A percentile compares a stretch with the other conserved stretches of the same genome.
phyloP scores from a whole-genome alignment of 1,139 yeast species.

The Yamadazyma atmosphaerica region DNA sequence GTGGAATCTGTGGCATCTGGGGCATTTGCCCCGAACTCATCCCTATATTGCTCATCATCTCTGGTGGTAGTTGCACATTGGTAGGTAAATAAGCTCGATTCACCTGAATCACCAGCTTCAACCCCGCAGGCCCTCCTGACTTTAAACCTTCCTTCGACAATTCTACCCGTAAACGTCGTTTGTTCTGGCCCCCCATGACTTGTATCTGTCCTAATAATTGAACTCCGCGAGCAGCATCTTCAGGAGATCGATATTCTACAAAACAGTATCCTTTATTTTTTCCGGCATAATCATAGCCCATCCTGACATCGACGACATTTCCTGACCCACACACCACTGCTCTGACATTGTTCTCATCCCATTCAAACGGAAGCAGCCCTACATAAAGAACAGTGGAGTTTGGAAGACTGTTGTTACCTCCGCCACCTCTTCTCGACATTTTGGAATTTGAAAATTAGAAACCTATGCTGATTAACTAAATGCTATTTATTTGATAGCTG shows the following conservation, averaged over 20 bases:
- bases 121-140: conserved; percentile 28
- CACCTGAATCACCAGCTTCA: conserved; percentile 41
- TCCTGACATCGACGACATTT: conserved; percentile 58
- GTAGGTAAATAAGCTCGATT: conserved; percentile 49
- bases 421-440: conserved; percentile 13
- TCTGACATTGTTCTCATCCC: conserved; percentile 57
- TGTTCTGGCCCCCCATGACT: conserved; percentile 23
- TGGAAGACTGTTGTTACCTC: conserved; percentile 3
- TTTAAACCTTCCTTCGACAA: conserved; percentile 61
- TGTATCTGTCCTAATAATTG: conserved; percentile 43
- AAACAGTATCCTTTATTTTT: conserved; percentile 67
- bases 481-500: no score
- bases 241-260: conserved; percentile 54
- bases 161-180: conserved; percentile 52
- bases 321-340: conserved; percentile 69
- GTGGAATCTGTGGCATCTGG: conserved; percentile 3
- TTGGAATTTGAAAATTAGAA: no score
- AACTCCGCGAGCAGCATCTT: conserved; percentile 53
- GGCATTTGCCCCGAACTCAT: not conserved
- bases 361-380: conserved; percentile 66
- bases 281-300: conserved; percentile 62
- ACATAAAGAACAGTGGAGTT: conserved; percentile 47
- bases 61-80: conserved; percentile 56
- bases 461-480: no score
- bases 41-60: conserved; percentile 29